Conservation (phyloP, 2,329 filamentous ascomycete species). For the Coniella lustricola region DNA sequence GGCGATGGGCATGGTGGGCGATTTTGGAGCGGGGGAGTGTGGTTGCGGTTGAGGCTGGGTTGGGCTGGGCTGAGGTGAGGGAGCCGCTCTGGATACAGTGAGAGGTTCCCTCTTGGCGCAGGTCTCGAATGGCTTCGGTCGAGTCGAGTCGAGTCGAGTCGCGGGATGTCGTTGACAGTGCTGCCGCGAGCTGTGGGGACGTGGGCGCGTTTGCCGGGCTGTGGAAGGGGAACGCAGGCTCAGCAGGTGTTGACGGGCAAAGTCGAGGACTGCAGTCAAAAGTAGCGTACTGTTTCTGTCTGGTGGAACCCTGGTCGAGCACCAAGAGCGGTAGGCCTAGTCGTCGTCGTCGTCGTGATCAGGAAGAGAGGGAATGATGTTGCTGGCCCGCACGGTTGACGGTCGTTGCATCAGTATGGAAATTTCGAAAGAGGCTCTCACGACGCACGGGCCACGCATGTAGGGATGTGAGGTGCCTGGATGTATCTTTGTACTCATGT, state of each 20-base stretch:
- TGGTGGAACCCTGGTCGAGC: no score
- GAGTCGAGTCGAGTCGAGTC: neutral
- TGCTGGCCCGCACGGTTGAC: neutral
- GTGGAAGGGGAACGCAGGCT: no score
- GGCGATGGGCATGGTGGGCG: constrained; percentile 43
- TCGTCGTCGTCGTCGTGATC: no score
- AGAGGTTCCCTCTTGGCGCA: constrained; percentile 7
- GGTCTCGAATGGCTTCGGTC: neutral
- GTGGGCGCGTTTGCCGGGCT: neutral
- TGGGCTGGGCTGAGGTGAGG: neutral
- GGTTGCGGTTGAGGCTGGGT: neutral
- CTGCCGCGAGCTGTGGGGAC: neutral
- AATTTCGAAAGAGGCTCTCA: neutral
- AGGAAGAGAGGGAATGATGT: no score
- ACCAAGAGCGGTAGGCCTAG: no score
- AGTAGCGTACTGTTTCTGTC: no score
- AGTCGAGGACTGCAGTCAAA: no score
- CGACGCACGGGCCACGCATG: neutral
- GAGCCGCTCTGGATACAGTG: constrained; percentile 2
- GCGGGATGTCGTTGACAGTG: neutral
- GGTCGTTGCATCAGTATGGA: neutral
- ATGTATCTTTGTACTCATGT: neutral
- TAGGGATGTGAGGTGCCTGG: neutral
- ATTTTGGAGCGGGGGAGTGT: neutral
- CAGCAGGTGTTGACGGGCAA: no score